Conservation (phyloP, 2,329 filamentous ascomycete genomes). For the Fusarium dlaminii region DNA sequence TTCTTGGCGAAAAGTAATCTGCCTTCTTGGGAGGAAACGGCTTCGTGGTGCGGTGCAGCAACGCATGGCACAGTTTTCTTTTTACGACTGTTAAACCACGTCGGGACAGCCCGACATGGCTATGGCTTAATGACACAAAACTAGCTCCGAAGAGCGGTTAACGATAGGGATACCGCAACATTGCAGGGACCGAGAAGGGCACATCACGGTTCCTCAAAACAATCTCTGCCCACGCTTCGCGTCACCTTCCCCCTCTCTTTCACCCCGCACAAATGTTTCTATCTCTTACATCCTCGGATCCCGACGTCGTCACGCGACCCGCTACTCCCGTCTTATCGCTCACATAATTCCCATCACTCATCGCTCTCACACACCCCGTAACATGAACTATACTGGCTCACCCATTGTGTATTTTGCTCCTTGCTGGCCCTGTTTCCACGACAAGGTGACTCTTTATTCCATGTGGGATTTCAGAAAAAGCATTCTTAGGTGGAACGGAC, state of each 20-base stretch:
- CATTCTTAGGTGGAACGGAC: slow-evolving; percentile 37
- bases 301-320: slow-evolving; percentile 33
- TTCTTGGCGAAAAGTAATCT: slow-evolving; percentile 28
- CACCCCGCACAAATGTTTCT: slow-evolving; percentile 37
- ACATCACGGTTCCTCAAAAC: slow-evolving; percentile 42
- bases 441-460: slow-evolving; percentile 22
- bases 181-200: slow-evolving; percentile 40
- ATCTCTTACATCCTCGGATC: slow-evolving; percentile 35
- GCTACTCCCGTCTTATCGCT: slow-evolving; percentile 38
- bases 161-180: slow-evolving; percentile 32
- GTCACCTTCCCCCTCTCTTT: slow-evolving; percentile 37
- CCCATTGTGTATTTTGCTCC: slow-evolving; percentile 30
- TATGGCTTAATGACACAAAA: slow-evolving; percentile 41
- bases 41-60: slow-evolving; percentile 29
- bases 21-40: slow-evolving; percentile 23
- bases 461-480: slow-evolving; percentile 30
- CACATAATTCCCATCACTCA: slow-evolving; percentile 42
- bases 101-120: slow-evolving; percentile 33
- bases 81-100: slow-evolving; percentile 36
- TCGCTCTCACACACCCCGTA: slow-evolving; percentile 43
- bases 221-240: slow-evolving; percentile 43
- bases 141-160: slow-evolving; percentile 31
- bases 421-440: slow-evolving; percentile 21
- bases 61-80: slow-evolving; percentile 29
- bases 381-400: slow-evolving; percentile 35